A percentile compares a stretch with the other conserved stretches of the same genome.
phyloP scores from a whole-genome alignment of 1,139 yeast genomes.

The Pichia sp. region DNA sequence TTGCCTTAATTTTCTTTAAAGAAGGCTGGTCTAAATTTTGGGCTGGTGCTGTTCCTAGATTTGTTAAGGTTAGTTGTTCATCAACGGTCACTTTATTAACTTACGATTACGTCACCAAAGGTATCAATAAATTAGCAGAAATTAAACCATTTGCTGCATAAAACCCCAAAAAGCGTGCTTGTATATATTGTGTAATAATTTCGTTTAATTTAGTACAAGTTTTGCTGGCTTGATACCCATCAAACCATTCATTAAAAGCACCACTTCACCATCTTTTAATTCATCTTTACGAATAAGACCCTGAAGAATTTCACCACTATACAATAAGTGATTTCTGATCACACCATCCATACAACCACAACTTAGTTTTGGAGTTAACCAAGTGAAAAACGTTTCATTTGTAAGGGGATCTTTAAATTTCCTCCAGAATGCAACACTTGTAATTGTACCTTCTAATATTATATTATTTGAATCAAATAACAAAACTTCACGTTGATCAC shows the following conservation, averaged over 20 bases:
- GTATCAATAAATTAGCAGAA: conserved; percentile 30
- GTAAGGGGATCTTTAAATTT: conserved; percentile 25
- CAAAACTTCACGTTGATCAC: conserved; percentile 59
- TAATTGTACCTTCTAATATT: conserved; percentile 79
- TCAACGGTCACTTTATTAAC: conserved; percentile 74
- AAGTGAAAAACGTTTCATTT: conserved; percentile 35
- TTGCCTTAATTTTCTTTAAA: conserved; percentile 60
- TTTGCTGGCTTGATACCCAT: conserved; percentile 65
- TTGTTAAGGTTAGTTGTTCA: conserved; percentile 68
- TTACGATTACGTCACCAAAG: conserved; percentile 54
- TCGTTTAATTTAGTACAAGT: not conserved
- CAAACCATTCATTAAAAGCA: conserved; percentile 73
- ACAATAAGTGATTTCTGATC: conserved; percentile 58
- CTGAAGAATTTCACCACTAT: conserved; percentile 41
- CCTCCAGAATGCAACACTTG: conserved; percentile 65
- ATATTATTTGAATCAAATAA: conserved; percentile 54
- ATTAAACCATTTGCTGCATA: conserved; percentile 28
- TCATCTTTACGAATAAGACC: conserved; percentile 49
- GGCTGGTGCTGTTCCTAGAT: conserved; percentile 77
- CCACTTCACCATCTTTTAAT: conserved; percentile 54
- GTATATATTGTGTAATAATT: not conserved
- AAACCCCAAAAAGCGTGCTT: not conserved
- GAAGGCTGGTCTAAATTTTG: conserved; percentile 65
- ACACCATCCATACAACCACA: conserved; percentile 88
- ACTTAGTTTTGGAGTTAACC: conserved; percentile 75